Conservation (phyloP, 1,284 basidiomycete species). For the Gomphus bonarii region DNA sequence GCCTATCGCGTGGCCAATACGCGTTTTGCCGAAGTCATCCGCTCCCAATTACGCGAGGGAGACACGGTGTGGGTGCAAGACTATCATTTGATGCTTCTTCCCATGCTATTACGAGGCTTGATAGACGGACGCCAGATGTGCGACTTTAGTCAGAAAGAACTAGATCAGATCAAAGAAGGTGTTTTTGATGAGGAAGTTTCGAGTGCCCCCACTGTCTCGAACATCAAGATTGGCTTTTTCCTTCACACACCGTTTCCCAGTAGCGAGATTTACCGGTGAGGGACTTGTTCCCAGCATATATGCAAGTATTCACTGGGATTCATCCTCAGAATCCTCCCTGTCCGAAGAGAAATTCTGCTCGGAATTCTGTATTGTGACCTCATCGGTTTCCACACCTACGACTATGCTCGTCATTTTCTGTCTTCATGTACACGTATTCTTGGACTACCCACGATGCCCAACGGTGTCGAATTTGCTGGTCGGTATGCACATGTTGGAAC, state of each 20-base stretch:
- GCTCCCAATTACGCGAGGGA: conserved; percentile 66
- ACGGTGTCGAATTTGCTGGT: conserved; percentile 93
- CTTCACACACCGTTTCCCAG: conserved; percentile 98
- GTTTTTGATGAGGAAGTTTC: conserved; percentile 42
- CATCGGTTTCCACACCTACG: conserved; percentile 98
- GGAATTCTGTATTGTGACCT: conserved; percentile 95
- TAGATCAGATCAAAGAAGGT: conserved; percentile 69
- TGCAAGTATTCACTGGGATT: not conserved
- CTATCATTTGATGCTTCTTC: conserved; percentile 96
- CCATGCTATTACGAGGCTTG: conserved; percentile 84
- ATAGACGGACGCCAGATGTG: conserved; percentile 65
- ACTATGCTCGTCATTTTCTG: conserved; percentile 98
- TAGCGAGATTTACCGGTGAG: conserved; percentile 91
- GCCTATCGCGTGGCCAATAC: conserved; percentile 97
- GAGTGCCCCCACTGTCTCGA: conserved; percentile 36
- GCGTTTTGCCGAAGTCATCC: conserved; percentile 86
- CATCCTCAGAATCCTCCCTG: conserved; percentile 75
- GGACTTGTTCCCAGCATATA: conserved; percentile 11
- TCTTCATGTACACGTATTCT: conserved; percentile 97
- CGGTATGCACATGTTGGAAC: conserved; percentile 95
- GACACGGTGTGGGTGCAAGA: conserved; percentile 99
- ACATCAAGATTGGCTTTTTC: conserved; percentile 95
- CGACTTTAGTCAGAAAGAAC: conserved; percentile 51
- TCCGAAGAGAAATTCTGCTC: conserved; percentile 91
- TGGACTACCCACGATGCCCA: conserved; percentile 94